phyloP scores from a whole-genome alignment of 1,284 basidiomycete species.

The Cryptococcus deneoformans region DNA sequence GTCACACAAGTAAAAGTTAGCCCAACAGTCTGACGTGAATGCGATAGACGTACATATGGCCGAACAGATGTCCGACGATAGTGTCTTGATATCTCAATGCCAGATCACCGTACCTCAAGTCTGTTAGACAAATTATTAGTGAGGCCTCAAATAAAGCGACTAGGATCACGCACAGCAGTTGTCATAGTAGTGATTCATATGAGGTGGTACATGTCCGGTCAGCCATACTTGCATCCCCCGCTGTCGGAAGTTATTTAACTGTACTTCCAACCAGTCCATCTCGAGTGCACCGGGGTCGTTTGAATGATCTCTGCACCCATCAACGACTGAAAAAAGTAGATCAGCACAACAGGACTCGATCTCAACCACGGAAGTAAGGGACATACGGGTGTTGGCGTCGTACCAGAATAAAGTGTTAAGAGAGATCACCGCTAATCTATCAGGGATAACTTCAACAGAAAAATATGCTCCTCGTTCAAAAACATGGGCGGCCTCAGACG shows the following conservation, averaged over 20 bases:
- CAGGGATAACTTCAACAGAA: slow-evolving; percentile 74
- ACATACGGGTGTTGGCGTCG: slow-evolving; percentile 78
- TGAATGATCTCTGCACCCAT: slow-evolving; percentile 62
- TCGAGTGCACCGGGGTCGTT: slow-evolving; percentile 76
- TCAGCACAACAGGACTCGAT: slow-evolving; percentile 1
- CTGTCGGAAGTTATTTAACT: slow-evolving; percentile 66
- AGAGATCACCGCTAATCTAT: slow-evolving; percentile 73
- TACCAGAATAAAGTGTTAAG: slow-evolving; percentile 93
- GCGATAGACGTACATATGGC: slow-evolving; percentile 55
- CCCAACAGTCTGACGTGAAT: background rate
- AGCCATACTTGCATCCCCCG: slow-evolving; percentile 71
- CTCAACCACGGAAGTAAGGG: background rate
- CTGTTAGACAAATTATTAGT: slow-evolving; percentile 48
- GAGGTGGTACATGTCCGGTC: slow-evolving; percentile 60
- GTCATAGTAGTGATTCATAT: slow-evolving; percentile 74
- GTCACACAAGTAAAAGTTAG: background rate
- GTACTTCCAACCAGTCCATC: slow-evolving; percentile 88
- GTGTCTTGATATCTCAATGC: slow-evolving; percentile 83
- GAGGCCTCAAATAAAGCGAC: background rate
- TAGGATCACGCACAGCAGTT: slow-evolving; percentile 58
- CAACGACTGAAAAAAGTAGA: slow-evolving; percentile 34
- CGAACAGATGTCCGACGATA: slow-evolving; percentile 83
- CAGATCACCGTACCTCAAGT: slow-evolving; percentile 77
- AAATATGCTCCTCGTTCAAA: slow-evolving; percentile 85
- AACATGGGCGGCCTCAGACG: slow-evolving; percentile 72